Evolutionary conservation across 2,329 filamentous ascomycete species (phyloP), one percentile per base, ranked within the genome.

Genomic region (Macrophomina pseudophaseolina): DNA sequence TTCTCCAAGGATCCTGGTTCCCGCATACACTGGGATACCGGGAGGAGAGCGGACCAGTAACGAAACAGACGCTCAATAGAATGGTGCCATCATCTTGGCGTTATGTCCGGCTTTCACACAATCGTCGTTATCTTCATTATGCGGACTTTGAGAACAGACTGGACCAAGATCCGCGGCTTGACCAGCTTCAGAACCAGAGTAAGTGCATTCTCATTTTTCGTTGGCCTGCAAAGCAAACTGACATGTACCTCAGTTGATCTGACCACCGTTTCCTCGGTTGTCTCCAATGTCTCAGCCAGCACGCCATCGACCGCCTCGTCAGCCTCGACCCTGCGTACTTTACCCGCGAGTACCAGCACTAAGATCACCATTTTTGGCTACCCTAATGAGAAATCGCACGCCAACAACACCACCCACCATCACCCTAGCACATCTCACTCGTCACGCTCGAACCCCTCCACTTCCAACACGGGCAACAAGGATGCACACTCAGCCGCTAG

Each of bases 301-400:
- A 78, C 80, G 53, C 78, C 78, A 44, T 84, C 85, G 49, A 81
- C 85, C 51, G 74, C 81, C 46, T 79, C 81, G 35, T 83, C 80
- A 51, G 79, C 81, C 54, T 81, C 80, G 64, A 84, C 83, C 4
- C 76, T 83, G 35, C 84, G 84, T 68, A 74, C 72, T 32, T 67
- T 74, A 58, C 70, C 72, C 32, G 73, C 74, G 53, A 76, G 78
- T 42, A 71, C 75, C 23, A 90, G 86, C 33, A 97, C 93, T 42
- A 97, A 93, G 77, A 97, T 98, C 73, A 97, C 93, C 4, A 93
- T 98, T 64, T 92, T 94, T 78, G 93, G 92, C 69, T 91, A 90
- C 71, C 70, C 80, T 28, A 51, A 32, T n/a, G 44, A 66, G 1
- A 56, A 60, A 5, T 14, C 11, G 4, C 53, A 56, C 11, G 38